Conservation (phyloP, 2,329 filamentous ascomycete species). For the Colletotrichum liaoningense region DNA sequence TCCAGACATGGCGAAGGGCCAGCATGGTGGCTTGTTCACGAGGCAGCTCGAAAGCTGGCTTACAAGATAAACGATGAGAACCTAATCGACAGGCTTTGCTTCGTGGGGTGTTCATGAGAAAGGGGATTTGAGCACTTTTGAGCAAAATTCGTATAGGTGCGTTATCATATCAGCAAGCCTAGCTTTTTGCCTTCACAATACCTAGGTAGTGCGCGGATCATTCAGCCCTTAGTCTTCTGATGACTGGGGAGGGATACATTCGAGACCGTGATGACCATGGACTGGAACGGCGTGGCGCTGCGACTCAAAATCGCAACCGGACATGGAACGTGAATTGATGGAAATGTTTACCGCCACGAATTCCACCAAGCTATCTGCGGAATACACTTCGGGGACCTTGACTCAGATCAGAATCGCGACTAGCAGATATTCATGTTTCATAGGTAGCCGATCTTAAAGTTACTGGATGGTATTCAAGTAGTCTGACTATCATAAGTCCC, state of each 20-base stretch:
- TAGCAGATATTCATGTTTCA: background rate
- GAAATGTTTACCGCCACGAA: background rate
- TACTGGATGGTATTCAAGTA: background rate
- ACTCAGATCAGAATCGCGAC: background rate
- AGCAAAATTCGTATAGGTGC: accelerated
- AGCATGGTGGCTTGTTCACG: background rate
- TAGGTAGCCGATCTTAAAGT: background rate
- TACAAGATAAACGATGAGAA: background rate
- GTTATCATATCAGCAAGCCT: background rate
- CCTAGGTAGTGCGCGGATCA: background rate
- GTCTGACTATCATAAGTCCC: background rate
- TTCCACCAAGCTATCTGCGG: background rate
- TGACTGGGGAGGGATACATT: background rate
- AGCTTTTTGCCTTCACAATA: background rate
- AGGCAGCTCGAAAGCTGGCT: background rate
- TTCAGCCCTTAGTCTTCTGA: background rate
- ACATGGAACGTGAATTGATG: no score
- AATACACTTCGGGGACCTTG: background rate
- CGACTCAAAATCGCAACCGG: background rate
- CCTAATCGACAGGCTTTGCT: background rate
- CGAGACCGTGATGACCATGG: background rate
- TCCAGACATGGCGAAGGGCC: constrained; percentile 1
- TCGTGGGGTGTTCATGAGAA: background rate
- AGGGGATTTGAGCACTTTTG: background rate
- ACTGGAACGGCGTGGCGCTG: constrained; percentile 2